Percentiles rank a stretch among this genome's conserved stretches.
These are phyloP conservation scores for Teratosphaeria viscida DNA, from an alignment of 2,329 filamentous ascomycete species.

Conservation along the genomic window DNA sequence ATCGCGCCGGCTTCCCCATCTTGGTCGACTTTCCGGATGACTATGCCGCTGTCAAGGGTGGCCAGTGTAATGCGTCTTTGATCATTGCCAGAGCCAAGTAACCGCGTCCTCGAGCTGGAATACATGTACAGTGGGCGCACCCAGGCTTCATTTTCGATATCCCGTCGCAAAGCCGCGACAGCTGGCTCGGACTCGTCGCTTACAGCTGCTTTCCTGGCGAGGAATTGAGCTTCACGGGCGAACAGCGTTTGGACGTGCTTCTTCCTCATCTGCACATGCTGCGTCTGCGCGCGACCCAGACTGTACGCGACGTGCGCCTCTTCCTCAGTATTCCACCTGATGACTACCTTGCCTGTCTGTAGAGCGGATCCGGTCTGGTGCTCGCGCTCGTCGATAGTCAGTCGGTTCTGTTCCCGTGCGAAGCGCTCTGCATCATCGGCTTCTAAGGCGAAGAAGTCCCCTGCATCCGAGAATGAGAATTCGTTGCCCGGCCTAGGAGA, in stretches of 20 bases:
- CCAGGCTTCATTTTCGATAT: constrained; percentile 34
- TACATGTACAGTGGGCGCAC: constrained; percentile 38
- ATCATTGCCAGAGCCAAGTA: constrained; percentile 36
- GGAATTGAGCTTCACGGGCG: constrained; percentile 18
- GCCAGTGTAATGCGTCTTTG: constrained; percentile 30
- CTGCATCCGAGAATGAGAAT: constrained; percentile 21
- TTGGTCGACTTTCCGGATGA: constrained; percentile 26
- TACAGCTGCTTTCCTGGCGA: constrained; percentile 7
- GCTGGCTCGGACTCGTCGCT: constrained; percentile 12
- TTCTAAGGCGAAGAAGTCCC: constrained; percentile 33
- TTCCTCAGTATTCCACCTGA: constrained; percentile 21
- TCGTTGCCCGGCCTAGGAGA: constrained; percentile 10
- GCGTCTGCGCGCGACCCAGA: constrained; percentile 8
- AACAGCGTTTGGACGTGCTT: constrained; percentile 34
- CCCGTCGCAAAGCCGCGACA: constrained; percentile 27
- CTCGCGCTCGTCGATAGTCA: constrained; percentile 33
- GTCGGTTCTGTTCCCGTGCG: constrained; percentile 34
- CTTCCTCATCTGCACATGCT: constrained; percentile 29
- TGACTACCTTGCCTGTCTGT: constrained; percentile 19
- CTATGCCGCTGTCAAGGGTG: constrained; percentile 38
- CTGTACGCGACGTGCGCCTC: constrained; percentile 18
- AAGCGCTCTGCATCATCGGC: constrained; percentile 40
- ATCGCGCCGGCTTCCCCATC: constrained; percentile 4
- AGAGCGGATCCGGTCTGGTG: constrained; percentile 16
- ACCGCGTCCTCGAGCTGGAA: constrained; percentile 37